These are phyloP conservation scores for Pilasporangium apinafurcum DNA, from an alignment of 352 stramenopile species.

Conservation along the genomic window DNA sequence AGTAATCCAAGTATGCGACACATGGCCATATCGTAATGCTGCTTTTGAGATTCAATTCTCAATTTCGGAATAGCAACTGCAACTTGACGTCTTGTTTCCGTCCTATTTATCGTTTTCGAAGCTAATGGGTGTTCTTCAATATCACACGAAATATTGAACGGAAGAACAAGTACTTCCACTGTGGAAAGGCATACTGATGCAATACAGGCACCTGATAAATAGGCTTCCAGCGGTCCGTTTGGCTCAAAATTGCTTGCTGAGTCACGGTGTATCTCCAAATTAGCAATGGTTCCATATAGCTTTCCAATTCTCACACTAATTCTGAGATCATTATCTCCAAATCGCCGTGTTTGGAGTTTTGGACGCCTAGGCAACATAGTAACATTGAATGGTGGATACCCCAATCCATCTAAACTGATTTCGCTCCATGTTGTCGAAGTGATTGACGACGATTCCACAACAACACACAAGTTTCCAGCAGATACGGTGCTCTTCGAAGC, in stretches of 20 bases:
- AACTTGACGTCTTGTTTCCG: slow-evolving; percentile 24
- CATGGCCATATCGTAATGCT: slow-evolving; percentile 14
- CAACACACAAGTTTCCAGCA: slow-evolving; percentile 23
- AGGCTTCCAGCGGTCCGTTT: slow-evolving; percentile 24
- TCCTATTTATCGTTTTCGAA: slow-evolving; percentile 12
- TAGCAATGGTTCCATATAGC: slow-evolving; percentile 31
- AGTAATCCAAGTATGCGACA: no score
- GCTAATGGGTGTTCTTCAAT: slow-evolving; percentile 15
- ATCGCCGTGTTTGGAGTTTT: slow-evolving; percentile 33
- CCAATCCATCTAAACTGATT: slow-evolving; percentile 60
- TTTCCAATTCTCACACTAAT: slow-evolving; percentile 39
- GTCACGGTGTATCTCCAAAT: slow-evolving; percentile 12
- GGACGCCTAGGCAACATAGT: slow-evolving; percentile 45
- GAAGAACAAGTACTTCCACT: slow-evolving; percentile 33
- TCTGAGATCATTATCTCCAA: slow-evolving; percentile 29
- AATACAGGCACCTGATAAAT: slow-evolving; percentile 9
- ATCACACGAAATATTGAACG: slow-evolving; percentile 37
- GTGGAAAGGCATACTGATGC: slow-evolving; percentile 3
- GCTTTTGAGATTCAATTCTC: slow-evolving; percentile 20
- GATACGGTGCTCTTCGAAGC: slow-evolving; percentile 3
- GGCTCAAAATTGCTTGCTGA: not conserved
- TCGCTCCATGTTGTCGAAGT: slow-evolving; percentile 35
- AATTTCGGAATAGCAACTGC: slow-evolving; percentile 19
- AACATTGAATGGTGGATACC: slow-evolving; percentile 76
- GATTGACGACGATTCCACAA: slow-evolving; percentile 41